Evolutionary conservation across 139 green algal species (phyloP).

Genomic region (Ostreobium quekettii): DNA sequence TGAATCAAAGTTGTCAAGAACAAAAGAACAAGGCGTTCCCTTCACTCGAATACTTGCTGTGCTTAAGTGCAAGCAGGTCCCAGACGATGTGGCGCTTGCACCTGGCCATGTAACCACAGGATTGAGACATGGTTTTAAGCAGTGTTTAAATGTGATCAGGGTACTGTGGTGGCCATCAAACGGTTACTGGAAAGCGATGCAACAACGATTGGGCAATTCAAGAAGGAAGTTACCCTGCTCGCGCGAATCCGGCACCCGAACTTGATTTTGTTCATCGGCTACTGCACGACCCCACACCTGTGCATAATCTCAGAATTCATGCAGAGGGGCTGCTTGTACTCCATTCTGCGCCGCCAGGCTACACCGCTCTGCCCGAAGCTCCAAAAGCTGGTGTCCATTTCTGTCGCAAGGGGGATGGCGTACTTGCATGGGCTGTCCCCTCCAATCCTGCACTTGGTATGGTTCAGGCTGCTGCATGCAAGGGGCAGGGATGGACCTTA

Average conservation of each 20-base stretch:
- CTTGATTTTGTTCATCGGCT: slow-evolving; percentile 61
- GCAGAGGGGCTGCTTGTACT: slow-evolving; percentile 15
- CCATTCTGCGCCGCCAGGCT: slow-evolving; percentile 6
- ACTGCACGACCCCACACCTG: slow-evolving; percentile 31
- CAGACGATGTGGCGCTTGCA: no score
- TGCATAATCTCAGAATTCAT: slow-evolving; percentile 32
- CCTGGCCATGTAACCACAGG: no score
- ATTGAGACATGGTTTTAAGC: no score
- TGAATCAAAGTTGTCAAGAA: no score
- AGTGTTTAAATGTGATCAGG: no score
- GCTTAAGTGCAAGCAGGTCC: no score
- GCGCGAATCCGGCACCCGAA: slow-evolving; percentile 47
- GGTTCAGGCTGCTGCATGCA: not conserved
- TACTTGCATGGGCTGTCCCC: slow-evolving; percentile 72
- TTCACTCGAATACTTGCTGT: no score
- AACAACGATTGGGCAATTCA: slow-evolving; percentile 33
- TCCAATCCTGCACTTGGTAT: slow-evolving; percentile 68
- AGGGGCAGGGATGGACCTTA: no score
- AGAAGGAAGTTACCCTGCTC: slow-evolving; percentile 40
- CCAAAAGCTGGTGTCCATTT: slow-evolving; percentile 39
- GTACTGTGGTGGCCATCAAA: slow-evolving; percentile 60
- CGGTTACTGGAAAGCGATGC: slow-evolving; percentile 40
- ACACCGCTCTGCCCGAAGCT: not conserved
- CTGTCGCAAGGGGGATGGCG: slow-evolving; percentile 56
- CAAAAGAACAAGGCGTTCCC: no score